Evolutionary conservation across 345 rosid genomes (phyloP), one percentile per base, ranked within the genome.

Genomic region (Eucalyptus sp.): DNA sequence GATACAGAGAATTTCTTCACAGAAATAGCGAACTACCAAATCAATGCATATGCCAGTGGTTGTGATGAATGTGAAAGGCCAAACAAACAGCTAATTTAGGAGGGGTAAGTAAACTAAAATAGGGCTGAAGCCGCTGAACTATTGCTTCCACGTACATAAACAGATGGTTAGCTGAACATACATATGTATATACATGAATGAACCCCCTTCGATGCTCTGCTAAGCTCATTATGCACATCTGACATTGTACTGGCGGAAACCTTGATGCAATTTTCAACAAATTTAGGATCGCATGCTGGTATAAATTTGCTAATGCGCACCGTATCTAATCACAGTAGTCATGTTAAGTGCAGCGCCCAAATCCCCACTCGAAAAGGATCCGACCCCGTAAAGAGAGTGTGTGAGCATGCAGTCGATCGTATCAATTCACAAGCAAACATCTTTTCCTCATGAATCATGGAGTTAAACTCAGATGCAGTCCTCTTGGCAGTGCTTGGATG

Each of bases 161-260:
- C 71, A 64, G 10, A 62, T 62, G 0, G 71, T 29, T 64, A 29
- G 71, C 31, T 64, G 71, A 6, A n/a, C 8, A 62, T 14, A 3
- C 71, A 29, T 29, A 29, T 13, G 33, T 14, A 6, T 15, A 62
- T 3, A 13, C 71, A 62, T 62, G 71, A 29, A 62, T 62, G 37
- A 12, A 62, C 37, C 18, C 68, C 33, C 1, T 64, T 29, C 18
- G 37, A 64, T 64, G 37, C 37, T n/a, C 37, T 37, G 3, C 71
- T n/a, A 64, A 64, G 71, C 17, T 29, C 18, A 64, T 12, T 7
- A n/a, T 64, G 71, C 37, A 29, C 37, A 64, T 33, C 44, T 37
- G 89, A 43, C 96, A 95, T 90, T 90, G 92, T 89, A 96, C 95
- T 5, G 96, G 93, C 18, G 92, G 92, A 86, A 88, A 91, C 90